Conservation (phyloP, 805 yeast species). For the Kuraishia borneana region DNA sequence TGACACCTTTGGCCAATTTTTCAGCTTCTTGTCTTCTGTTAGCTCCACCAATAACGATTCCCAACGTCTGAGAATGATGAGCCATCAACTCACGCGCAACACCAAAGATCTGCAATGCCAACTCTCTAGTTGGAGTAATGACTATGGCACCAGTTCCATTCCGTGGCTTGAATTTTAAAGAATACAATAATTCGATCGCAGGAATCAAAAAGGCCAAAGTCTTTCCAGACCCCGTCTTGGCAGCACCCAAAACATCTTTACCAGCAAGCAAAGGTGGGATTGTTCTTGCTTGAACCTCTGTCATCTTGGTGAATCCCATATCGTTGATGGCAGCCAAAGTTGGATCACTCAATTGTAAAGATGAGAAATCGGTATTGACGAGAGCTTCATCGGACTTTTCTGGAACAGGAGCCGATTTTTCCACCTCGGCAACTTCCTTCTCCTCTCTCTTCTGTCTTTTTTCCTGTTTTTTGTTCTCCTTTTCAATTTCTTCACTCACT, state of each 20-base stretch:
- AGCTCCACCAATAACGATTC: constrained; percentile 97
- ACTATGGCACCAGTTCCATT: constrained; percentile 97
- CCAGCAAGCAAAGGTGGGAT: constrained; percentile 96
- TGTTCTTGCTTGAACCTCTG: constrained; percentile 89
- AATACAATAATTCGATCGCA: constrained; percentile 84
- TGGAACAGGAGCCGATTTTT: constrained; percentile 4
- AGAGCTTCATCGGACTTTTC: constrained; percentile 9
- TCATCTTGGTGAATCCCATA: constrained; percentile 90
- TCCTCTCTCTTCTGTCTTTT: constrained; percentile 14
- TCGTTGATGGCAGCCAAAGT: constrained; percentile 71
- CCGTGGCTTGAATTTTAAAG: constrained; percentile 90
- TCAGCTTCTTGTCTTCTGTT: constrained; percentile 97
- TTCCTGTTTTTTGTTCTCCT: constrained; percentile 11
- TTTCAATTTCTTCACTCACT: constrained; percentile 20
- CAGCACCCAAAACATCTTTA: constrained; percentile 97
- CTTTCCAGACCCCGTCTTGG: constrained; percentile 98
- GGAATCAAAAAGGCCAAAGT: constrained; percentile 93
- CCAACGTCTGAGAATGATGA: constrained; percentile 84
- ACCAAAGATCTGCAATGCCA: constrained; percentile 95
- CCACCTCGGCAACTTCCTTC: constrained; percentile 16
- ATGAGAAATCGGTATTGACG: constrained; percentile 25
- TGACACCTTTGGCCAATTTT: constrained; percentile 87
- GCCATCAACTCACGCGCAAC: constrained; percentile 94
- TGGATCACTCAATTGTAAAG: constrained; percentile 64
- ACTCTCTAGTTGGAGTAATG: constrained; percentile 94